phyloP scores from a whole-genome alignment of 2,329 filamentous ascomycete genomes.

The Stachybotrys echinatus region DNA sequence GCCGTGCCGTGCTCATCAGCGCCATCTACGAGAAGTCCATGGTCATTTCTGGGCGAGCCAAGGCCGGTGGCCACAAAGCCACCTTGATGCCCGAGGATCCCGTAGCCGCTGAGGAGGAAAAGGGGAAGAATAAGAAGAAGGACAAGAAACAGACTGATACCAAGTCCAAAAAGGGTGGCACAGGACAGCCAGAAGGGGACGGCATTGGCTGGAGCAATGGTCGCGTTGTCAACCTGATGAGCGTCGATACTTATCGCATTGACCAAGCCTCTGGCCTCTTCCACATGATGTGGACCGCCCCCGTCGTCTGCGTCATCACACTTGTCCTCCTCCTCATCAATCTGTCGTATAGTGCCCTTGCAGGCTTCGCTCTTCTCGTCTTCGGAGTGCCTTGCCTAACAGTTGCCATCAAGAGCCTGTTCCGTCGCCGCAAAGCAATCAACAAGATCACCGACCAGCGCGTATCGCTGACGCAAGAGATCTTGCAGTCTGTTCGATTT shows the following conservation, averaged over 20 bases:
- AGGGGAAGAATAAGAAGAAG: conserved; percentile 25
- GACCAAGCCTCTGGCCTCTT: conserved; percentile 86
- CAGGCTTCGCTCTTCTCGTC: conserved; percentile 79
- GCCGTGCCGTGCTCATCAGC: conserved; percentile 74
- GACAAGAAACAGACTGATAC: conserved; percentile 27
- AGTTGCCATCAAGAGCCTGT: conserved; percentile 69
- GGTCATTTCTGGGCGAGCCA: conserved; percentile 81
- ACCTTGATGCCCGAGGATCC: conserved; percentile 26
- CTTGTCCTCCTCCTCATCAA: conserved; percentile 80
- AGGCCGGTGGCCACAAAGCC: conserved; percentile 62
- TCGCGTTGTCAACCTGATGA: conserved; percentile 89
- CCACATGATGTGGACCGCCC: conserved; percentile 86
- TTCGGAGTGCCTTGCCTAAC: conserved; percentile 74
- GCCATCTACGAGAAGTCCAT: conserved; percentile 91
- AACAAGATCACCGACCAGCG: conserved; percentile 93
- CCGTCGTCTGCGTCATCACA: conserved; percentile 72
- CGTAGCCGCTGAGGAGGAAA: conserved; percentile 40
- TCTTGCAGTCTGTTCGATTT: conserved; percentile 83
- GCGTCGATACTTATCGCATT: conserved; percentile 87
- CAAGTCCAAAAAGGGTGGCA: conserved; percentile 34
- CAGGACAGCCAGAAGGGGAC: conserved; percentile 42
- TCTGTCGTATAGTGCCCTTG: conserved; percentile 80
- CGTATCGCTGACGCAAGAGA: conserved; percentile 87
- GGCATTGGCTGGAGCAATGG: conserved; percentile 88
- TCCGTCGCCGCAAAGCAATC: conserved; percentile 70